Evolutionary conservation across 805 yeast species (phyloP), one percentile per base, ranked within the genome.

Genomic region (Yarrowia osloensis): DNA sequence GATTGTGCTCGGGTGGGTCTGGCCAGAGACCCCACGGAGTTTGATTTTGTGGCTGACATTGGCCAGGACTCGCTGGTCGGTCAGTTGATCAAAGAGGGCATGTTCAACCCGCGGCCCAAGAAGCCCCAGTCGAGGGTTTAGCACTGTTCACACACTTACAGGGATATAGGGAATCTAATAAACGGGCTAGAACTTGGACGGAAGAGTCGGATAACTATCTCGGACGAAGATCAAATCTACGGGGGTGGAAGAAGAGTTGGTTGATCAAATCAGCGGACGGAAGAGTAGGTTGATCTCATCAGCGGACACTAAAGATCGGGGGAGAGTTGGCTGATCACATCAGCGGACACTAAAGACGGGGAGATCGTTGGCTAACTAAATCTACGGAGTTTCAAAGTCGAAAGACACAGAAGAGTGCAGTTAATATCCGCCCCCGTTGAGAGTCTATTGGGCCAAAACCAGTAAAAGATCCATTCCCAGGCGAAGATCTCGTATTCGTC

Each of bases 1-100:
- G 82, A 79, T 65, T 69, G 73, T 17, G 82, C 82, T 1, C 70
- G 79, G 13, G 52, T 77, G 3, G 78, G 74, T 12, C 77, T 68
- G 50, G 72, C 67, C 15, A 24, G 62, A 9, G 76, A 75, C 63
- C 81, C 81, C 19, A 31, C 54, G 13, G 54, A 61, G 52, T 61
- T 61, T 61, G 66, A 61, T 61, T 46, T 44, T 44, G 26, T 61
- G 15, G 54, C 31, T 1, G 54, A 21, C n/a, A 11, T 61, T 22
- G 66, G 66, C 44, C 66, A 61, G 47, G 66, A 61, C 44, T 11
- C 13, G 4, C 12, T 61, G 29, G 66, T 61, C 4, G 42, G 44
- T 5, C 44, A 61, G 22, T 8, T 61, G 39, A 40, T 57, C 7
- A 57, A 57, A 15, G 63, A 57, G 49, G 63, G 63, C 6, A 9